Base-by-base conservation (phyloP, 1,139 yeast species). In the Diutina pseudorugosa region DNA sequence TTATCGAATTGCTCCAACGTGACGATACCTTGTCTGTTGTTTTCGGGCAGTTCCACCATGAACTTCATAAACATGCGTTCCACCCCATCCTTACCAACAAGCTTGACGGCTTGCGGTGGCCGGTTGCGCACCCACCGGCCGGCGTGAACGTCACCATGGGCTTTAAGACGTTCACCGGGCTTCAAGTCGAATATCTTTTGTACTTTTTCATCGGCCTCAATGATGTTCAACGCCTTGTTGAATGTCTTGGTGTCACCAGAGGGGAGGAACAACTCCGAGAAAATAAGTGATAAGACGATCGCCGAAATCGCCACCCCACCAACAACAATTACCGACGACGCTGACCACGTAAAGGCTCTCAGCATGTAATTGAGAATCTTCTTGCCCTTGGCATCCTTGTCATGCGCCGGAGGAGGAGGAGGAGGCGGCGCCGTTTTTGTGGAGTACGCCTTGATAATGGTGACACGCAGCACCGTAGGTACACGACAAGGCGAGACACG, bases 231-330 rank as follows among this genome's bases (percentile, higher is more conserved):
- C 1, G 95, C 95, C 60, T 88, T 79, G 68, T 90, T 90, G 72
- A 90, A 90, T 2, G 95, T 81, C 58, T 85, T 85, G 1, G 95
- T 91, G 63, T 90, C 97, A 25, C 96, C 95, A 0, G 95, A 83
- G 8, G 97, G 96, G 53, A 91, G 77, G 58, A 89, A 80, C 45
- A 90, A 69, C 63, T 90, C 97, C 3, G 86, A 76, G 18, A 86
- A 77, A 41, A 90, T 80, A 57, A 88, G 75, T 65, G 88, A 90
- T 2, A 88, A 72, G 40, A 90, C 95, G 30, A 89, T 72, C 1
- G 86, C 70, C 0, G 83, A 81, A 9, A 85, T 71, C 20, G 85
- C 89, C 1, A 82, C 65, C 0, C 89, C 90, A 8, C 85, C 87
- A 16, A 83, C 59, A 0, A 85, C 88, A 48, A 85, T 62, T 3